Percentiles rank a stretch among this genome's conserved stretches.
Evolutionary conservation across 352 stramenopile species (phyloP).

Genomic region (Globisporangium megalacanthum): DNA sequence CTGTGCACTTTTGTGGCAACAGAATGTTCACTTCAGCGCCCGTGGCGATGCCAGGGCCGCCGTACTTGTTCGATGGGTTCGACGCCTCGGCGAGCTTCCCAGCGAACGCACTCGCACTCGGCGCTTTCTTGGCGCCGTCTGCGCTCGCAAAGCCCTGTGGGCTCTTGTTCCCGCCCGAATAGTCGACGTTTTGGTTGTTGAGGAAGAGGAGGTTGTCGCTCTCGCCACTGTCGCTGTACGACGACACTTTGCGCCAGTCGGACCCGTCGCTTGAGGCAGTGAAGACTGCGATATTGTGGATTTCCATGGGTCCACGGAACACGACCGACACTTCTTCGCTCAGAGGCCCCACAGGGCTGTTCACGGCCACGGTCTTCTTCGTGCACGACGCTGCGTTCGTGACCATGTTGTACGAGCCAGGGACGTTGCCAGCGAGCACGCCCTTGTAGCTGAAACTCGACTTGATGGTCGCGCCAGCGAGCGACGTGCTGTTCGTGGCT

Average conservation of each 20-base stretch:
- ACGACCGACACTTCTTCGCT: conserved; percentile 53
- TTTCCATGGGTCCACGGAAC: conserved; percentile 55
- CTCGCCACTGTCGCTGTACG: conserved; percentile 25
- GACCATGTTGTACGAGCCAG: conserved; percentile 40
- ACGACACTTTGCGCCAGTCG: conserved; percentile 43
- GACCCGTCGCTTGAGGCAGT: conserved; percentile 9
- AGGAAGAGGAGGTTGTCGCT: conserved; percentile 55
- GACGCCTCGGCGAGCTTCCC: conserved; percentile 47
- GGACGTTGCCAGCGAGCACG: conserved; percentile 28
- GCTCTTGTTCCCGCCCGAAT: conserved; percentile 32
- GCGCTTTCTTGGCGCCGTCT: conserved; percentile 24
- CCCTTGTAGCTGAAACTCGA: conserved; percentile 44
- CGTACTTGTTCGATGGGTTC: conserved; percentile 28
- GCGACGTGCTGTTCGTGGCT: conserved; percentile 8
- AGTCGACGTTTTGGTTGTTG: conserved; percentile 61
- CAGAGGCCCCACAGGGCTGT: conserved; percentile 35
- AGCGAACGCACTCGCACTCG: conserved; percentile 32
- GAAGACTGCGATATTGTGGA: conserved; percentile 60
- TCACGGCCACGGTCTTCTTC: conserved; percentile 26
- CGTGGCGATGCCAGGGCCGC: conserved; percentile 48
- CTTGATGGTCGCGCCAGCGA: conserved; percentile 36
- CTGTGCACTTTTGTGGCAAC: conserved; percentile 42
- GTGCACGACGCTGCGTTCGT: conserved; percentile 27
- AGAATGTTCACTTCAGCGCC: conserved; percentile 79
- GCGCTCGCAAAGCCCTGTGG: conserved; percentile 39